Evolutionary conservation across 2,329 filamentous ascomycete genomes (phyloP), one percentile per base, ranked within the genome.

Genomic region (Aspergillus sp.): DNA sequence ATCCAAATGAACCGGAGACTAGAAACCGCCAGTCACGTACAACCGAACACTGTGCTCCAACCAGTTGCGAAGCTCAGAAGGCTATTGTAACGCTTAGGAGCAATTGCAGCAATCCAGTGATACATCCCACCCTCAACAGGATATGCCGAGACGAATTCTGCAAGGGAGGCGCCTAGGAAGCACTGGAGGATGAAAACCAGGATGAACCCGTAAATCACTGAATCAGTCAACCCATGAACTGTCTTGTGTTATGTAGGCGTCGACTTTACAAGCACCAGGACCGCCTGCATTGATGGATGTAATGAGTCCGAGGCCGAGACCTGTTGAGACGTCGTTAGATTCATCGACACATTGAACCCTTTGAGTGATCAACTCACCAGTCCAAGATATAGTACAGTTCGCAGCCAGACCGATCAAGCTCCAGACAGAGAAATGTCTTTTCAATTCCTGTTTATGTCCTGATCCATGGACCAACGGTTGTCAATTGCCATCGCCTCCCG

Each of bases 71-170:
- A 82, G 49, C 78, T 80, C 63, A 81, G 60, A 46, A 78, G 67
- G 20, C 73, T 75, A 12, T 74, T 78, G 47, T 71, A 71, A 47
- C 65, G 66, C 39, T 69, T 72, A 0, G 80, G 80, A 3, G 80
- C 78, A 26, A 82, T 74, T 1, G 77, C 78, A 6, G 79, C 80
- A 45, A 81, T 80, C 81, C 81, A 82, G 64, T 82, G 80, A 57
- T 82, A 83, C 78, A 81, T 81, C 49, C 80, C 80, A 22, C 80
- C 81, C 54, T 78, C 77, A 10, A 78, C 80, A 4, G 81, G 81
- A 58, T 81, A 81, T 2, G 77, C 77, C 3, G 78, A 81, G 9
- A 81, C 79, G 55, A 83, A 77, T 62, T 83, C 80, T 9, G 78
- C 77, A 20, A 82, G 67, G 0, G 80, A 81, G 4, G 77, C 75